Evolutionary conservation across 1,284 basidiomycete species (phyloP), one percentile per base, ranked within the genome.

Genomic region (Malassezia arunalokei): DNA sequence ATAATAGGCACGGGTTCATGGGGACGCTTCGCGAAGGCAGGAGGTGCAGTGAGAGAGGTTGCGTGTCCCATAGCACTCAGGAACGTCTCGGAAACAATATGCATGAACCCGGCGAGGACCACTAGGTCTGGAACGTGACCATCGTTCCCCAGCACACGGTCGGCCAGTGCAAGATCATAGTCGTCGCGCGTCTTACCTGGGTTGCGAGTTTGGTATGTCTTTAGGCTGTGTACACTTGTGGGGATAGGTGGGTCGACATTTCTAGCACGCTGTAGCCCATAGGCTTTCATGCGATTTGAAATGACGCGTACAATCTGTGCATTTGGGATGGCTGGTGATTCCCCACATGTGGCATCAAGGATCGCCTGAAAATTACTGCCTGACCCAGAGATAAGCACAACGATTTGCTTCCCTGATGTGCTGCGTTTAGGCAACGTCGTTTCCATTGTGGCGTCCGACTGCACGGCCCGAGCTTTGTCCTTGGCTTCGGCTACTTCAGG

Each of bases 21-120:
- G 1, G 62, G 64, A n/a, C 54, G 54, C 15, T 45, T 14, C 31
- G 57, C 59, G 15, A 62, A 48, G 5, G 57, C 59, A 1, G 51
- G 63, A 5, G 59, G 58, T 29, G 41, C 45, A 24, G 40, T 43
- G 20, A 63, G 47, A n/a, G 49, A 54, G 14, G 66, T 64, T 24
- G 47, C 46, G 47, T 68, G 64, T 9, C 64, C 69, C 8, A 71
- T 43, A 1, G 62, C 67, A 46, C 58, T 61, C 17, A 81, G 69
- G 68, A 82, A 80, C 14, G 70, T 58, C 46, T 77, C 74, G 7
- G 77, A 77, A 39, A 90, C 79, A 61, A 91, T 85, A 71, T 96
- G 90, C 92, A 98, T 96, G 85, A 89, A 98, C 0, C 92, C 94
- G 0, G 92, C 92, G 27, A 96, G 78, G 3, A 98, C 86, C 51